These are phyloP conservation scores for Sedum album DNA, from an alignment of 164 flowering plant species.

Conservation along the genomic window DNA sequence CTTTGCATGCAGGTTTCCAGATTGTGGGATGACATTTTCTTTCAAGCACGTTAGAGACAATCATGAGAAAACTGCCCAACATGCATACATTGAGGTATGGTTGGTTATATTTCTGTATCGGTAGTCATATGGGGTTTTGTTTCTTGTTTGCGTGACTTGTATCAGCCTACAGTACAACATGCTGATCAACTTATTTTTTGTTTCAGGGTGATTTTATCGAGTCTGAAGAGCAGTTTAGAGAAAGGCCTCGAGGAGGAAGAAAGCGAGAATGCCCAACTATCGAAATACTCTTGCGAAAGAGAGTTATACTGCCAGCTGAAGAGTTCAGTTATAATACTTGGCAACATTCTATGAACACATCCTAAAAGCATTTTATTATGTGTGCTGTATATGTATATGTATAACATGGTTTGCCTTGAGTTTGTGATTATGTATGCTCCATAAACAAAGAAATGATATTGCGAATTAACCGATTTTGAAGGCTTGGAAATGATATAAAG, in stretches of 20 bases:
- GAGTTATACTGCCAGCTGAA: conserved; percentile 34
- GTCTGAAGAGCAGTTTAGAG: conserved; percentile 43
- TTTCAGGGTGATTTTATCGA: conserved; percentile 60
- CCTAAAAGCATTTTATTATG: background rate
- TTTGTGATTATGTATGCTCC: no score
- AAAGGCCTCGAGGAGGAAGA: conserved; percentile 63
- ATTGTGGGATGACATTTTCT: conserved; percentile 59
- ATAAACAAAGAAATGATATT: no score
- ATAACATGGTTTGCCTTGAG: no score
- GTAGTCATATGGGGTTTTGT: background rate
- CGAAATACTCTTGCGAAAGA: conserved; percentile 52
- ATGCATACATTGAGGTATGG: conserved; percentile 45
- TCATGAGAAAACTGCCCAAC: conserved; percentile 61
- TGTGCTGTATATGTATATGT: no score
- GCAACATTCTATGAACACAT: background rate
- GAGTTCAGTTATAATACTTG: background rate
- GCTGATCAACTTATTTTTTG: background rate
- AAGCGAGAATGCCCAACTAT: conserved; percentile 40
- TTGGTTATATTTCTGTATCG: background rate
- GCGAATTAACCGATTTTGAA: no score
- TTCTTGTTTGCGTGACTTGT: background rate
- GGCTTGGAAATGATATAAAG: background rate
- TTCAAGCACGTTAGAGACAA: conserved; percentile 77
- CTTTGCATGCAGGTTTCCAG: conserved; percentile 48
- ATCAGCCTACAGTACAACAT: background rate